A percentile compares a stretch with the other conserved stretches of the same genome.
phyloP scores from a whole-genome alignment of 1,139 yeast genomes.

The Spencermartinsiella ligniputridi region DNA sequence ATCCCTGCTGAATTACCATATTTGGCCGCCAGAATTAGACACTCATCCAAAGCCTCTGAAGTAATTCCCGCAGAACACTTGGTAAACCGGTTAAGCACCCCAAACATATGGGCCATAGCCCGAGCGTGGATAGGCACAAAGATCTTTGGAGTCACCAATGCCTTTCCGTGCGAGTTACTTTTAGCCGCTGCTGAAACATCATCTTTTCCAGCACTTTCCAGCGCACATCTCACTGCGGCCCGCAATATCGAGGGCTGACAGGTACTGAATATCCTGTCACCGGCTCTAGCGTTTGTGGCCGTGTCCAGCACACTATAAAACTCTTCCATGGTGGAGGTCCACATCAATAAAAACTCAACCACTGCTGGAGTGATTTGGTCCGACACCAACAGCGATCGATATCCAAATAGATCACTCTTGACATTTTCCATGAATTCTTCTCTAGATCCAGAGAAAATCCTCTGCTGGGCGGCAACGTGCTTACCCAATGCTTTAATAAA shows the following conservation, averaged over 20 bases:
- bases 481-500: conserved; percentile 24
- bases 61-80: conserved; percentile 23
- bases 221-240: conserved; percentile 22
- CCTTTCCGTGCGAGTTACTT: conserved; percentile 5
- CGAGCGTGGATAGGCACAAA: conserved; percentile 18
- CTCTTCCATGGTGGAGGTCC: conserved; percentile 26
- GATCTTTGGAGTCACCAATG: conserved; percentile 6
- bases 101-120: conserved; percentile 33
- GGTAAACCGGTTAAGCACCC: conserved; percentile 27
- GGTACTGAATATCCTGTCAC: conserved; percentile 21
- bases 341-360: conserved; percentile 27
- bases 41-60: conserved; percentile 26
- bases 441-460: conserved; percentile 19
- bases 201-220: conserved; percentile 7
- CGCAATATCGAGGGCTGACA: conserved; percentile 29
- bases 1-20: conserved; percentile 31
- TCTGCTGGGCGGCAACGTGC: conserved; percentile 22
- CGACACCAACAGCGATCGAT: conserved; percentile 21
- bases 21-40: conserved; percentile 26
- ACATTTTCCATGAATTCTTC: conserved; percentile 22
- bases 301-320: conserved; percentile 27
- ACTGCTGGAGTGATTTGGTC: conserved; percentile 24
- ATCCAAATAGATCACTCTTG: conserved; percentile 19
- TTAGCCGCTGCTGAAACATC: not conserved
- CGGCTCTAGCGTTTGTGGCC: conserved; percentile 22